phyloP scores from a whole-genome alignment of 768 basidiomycete species.

The Lyophyllum atratum region DNA sequence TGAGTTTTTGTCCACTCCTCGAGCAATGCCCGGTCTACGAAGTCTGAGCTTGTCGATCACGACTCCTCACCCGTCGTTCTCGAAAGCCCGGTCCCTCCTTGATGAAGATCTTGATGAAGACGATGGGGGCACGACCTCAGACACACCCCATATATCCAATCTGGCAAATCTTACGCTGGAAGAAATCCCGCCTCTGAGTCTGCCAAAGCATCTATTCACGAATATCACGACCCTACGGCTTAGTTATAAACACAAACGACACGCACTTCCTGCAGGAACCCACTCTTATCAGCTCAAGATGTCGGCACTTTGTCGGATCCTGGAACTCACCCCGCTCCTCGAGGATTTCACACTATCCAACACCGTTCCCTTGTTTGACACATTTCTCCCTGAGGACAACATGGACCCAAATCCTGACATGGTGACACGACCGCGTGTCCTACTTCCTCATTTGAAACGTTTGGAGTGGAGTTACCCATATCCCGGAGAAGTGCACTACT shows the following conservation, averaged over 20 bases:
- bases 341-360: conserved; percentile 44
- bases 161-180: conserved; percentile 40
- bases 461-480: conserved; percentile 52
- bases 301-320: conserved; percentile 38
- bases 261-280: conserved; percentile 13
- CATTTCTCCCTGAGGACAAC: conserved; percentile 17
- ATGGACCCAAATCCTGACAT: neutral
- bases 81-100: conserved; percentile 14
- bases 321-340: conserved; percentile 39
- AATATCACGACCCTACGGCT: conserved; percentile 46
- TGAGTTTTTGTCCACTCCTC: conserved; percentile 16
- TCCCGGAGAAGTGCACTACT: conserved; percentile 39
- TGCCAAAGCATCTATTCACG: conserved; percentile 36
- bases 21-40: conserved; percentile 17
- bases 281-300: conserved; percentile 37
- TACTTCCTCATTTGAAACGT: conserved; percentile 39
- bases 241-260: conserved; percentile 33
- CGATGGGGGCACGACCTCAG: conserved; percentile 3
- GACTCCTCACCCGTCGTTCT: conserved; percentile 15
- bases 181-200: conserved; percentile 39
- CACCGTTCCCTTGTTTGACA: conserved; percentile 43
- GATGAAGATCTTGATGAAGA: neutral
- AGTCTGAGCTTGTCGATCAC: conserved; percentile 20
- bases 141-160: conserved; percentile 2
- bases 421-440: conserved; percentile 20